Evolutionary conservation across 1,139 yeast genomes (phyloP).

Genomic region (Hanseniaspora uvarum): DNA sequence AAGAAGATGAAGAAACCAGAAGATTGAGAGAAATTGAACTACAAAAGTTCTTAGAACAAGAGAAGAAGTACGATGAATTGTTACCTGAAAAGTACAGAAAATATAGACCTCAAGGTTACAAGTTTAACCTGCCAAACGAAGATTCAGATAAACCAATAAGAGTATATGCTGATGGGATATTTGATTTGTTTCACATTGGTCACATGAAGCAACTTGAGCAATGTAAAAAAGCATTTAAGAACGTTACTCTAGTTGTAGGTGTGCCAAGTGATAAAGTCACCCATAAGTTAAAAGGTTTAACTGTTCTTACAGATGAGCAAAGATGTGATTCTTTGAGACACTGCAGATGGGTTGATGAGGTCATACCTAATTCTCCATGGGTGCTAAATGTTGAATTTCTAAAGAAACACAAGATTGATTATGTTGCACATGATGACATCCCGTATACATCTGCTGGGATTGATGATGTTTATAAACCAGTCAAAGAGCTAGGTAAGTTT

Average conservation of each 20-base stretch:
- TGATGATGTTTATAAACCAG: constrained; percentile 87
- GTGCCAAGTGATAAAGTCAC: constrained; percentile 84
- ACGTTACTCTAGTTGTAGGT: constrained; percentile 79
- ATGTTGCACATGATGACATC: constrained; percentile 94
- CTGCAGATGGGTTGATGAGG: constrained; percentile 97
- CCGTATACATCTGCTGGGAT: constrained; percentile 83
- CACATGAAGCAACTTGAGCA: constrained; percentile 97
- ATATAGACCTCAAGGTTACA: constrained; percentile 60
- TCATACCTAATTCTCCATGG: constrained; percentile 92
- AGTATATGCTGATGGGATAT: constrained; percentile 94
- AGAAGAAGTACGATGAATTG: constrained; percentile 46
- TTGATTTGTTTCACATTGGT: constrained; percentile 90
- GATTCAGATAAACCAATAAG: constrained; percentile 67
- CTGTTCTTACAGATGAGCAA: constrained; percentile 79
- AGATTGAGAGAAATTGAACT: constrained; percentile 26
- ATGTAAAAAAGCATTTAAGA: constrained; percentile 84
- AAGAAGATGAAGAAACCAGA: constrained; percentile 20
- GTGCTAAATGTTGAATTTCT: constrained; percentile 76
- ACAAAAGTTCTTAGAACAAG: constrained; percentile 41
- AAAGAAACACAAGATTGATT: constrained; percentile 71
- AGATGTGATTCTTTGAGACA: constrained; percentile 80
- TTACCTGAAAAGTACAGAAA: constrained; percentile 56
- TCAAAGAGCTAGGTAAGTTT: constrained; percentile 82
- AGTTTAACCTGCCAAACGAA: constrained; percentile 69
- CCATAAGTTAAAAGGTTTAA: constrained; percentile 83